These are phyloP conservation scores for Conticribra guillardii DNA, from an alignment of 108 stramenopile genomes.

Conservation along the genomic window DNA sequence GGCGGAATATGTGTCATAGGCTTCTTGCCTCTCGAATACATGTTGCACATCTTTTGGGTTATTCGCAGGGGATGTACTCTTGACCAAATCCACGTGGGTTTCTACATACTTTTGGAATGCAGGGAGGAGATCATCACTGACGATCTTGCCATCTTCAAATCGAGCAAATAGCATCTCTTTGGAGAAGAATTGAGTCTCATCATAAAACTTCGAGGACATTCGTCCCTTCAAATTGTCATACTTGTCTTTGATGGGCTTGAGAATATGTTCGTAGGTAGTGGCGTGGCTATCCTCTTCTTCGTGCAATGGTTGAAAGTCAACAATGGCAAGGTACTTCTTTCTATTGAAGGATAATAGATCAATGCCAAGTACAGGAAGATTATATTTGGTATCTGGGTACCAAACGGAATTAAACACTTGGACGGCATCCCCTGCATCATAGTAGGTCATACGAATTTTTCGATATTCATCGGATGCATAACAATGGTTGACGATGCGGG, in stretches of 20 bases:
- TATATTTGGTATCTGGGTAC: constrained; percentile 91
- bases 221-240: constrained; percentile 86
- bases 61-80: constrained; percentile 28
- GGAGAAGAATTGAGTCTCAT: constrained; percentile 94
- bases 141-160: constrained; percentile 81
- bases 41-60: constrained; percentile 18
- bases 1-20: constrained; percentile 93
- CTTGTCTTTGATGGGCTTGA: constrained; percentile 85
- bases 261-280: constrained; percentile 63
- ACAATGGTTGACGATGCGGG: constrained; percentile 79
- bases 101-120: constrained; percentile 86
- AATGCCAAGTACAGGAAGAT: constrained; percentile 93
- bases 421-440: constrained; percentile 92
- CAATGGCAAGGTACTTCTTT: constrained; percentile 90
- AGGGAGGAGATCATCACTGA: constrained; percentile 77
- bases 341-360: constrained; percentile 92
- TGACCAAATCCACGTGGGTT: constrained; percentile 69
- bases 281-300: constrained; percentile 77
- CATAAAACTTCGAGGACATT: constrained; percentile 93
- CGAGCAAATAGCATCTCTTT: constrained; percentile 93
- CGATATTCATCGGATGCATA: constrained; percentile 79
- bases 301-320: constrained; percentile 95
- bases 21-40: constrained; percentile 80
- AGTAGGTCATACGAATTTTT: constrained; percentile 95
- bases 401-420: constrained; percentile 96